phyloP scores from a whole-genome alignment of 441 rosid genomes.

The Adansonia rubrostipa region DNA sequence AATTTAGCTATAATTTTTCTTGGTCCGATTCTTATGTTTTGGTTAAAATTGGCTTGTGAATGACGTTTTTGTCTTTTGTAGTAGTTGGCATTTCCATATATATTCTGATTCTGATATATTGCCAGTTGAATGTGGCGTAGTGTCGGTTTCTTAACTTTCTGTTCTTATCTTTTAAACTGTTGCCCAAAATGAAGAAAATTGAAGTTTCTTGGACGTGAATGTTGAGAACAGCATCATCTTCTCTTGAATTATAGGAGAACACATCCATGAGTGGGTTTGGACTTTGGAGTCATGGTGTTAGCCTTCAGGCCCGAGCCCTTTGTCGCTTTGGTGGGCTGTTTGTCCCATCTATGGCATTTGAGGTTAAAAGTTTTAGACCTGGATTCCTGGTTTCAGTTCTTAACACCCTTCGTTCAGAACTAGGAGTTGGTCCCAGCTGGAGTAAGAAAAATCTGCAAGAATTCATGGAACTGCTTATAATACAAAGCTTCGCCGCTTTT shows the following conservation, averaged over 20 bases:
- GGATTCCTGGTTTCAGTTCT: neutral
- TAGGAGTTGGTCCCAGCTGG: neutral
- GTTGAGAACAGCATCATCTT: neutral
- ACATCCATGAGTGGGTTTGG: no score
- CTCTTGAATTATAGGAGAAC: no score
- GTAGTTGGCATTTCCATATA: slow-evolving; percentile 9
- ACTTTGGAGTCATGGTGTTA: neutral
- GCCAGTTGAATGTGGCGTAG: neutral
- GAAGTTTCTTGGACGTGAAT: neutral
- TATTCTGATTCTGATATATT: neutral
- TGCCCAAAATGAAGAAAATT: neutral
- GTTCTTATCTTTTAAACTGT: neutral
- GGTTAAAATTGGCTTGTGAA: neutral
- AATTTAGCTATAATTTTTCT: neutral
- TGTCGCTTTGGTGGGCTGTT: neutral
- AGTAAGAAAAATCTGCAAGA: neutral
- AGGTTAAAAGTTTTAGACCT: neutral
- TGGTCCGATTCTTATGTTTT: neutral
- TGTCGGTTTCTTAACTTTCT: neutral
- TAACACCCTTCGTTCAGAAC: neutral
- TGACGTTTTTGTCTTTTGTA: neutral
- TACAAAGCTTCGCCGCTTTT: neutral
- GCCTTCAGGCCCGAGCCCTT: neutral
- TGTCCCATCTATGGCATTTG: neutral
- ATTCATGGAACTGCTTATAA: neutral